Percentiles rank a stretch among this genome's conserved stretches.
phyloP scores from a whole-genome alignment of 441 rosid species.

The Populus hybrid region DNA sequence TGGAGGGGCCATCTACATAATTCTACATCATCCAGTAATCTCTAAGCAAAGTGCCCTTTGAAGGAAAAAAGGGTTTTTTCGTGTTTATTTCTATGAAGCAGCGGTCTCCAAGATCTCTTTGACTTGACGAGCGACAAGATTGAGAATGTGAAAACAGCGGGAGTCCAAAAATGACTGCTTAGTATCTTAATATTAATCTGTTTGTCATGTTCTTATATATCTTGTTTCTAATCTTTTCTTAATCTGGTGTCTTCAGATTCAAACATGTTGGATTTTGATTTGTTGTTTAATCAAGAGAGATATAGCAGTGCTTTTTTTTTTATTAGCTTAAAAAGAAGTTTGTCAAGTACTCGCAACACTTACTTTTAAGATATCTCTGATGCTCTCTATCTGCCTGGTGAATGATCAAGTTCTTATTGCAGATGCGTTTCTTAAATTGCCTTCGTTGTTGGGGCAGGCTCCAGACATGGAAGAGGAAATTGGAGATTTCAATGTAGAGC shows the following conservation, averaged over 20 bases:
- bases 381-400: constrained; percentile 1
- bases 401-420: neutral
- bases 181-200: constrained; percentile 25
- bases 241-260: constrained; percentile 29
- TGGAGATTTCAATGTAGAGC: constrained; percentile 18
- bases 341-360: neutral
- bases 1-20: neutral
- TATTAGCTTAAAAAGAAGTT: constrained; percentile 4
- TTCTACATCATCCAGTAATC: neutral
- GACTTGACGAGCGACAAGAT: constrained; percentile 16
- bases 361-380: neutral
- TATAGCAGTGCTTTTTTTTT: constrained; percentile 20
- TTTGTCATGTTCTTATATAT: constrained; percentile 16
- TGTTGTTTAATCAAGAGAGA: constrained; percentile 41
- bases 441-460: neutral
- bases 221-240: constrained; percentile 12
- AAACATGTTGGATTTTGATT: constrained; percentile 40
- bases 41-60: constrained; percentile 16
- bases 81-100: constrained; percentile 9
- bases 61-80: constrained; percentile 12
- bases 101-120: constrained; percentile 16
- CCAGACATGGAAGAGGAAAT: neutral
- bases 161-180: constrained; percentile 38
- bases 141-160: constrained; percentile 34
- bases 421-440: neutral